Evolutionary conservation across 2,329 filamentous ascomycete species (phyloP), one percentile per base, ranked within the genome.

Genomic region (Bipolaris oryzae): DNA sequence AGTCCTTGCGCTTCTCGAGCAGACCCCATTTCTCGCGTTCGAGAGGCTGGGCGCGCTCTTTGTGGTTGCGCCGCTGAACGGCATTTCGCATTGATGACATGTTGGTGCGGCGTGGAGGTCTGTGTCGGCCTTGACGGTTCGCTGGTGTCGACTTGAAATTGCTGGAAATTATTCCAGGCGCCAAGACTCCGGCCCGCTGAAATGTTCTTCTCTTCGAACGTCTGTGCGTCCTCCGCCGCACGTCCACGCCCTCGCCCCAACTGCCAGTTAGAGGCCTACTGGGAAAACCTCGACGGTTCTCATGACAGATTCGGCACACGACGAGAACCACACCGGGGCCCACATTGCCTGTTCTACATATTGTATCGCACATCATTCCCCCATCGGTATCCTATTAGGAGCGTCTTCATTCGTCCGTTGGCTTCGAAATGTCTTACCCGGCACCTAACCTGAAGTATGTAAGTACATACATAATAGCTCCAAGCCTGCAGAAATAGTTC

Each of bases 1-100:
- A 89, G 77, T 89, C 86, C 80, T 97, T 97, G 84, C 95, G 90
- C 80, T 99, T 98, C 77, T 98, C 95, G 60, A 98, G 87, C 20
- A 98, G 85, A 63, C 95, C 95, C 79, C 92, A 92, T 81, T 91
- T 91, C 64, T 88, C 82, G 50, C 95, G 91, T 74, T 93, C 90
- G 62, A 86, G 78, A 38, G 93, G 90, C 77, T 98, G 95, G 34
- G 91, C 90, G 69, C 95, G 89, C 83, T 98, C 95, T 68, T 89
- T 86, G 78, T 98, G 94, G 66, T 92, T 89, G 72, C 92, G 91
- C 78, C 91, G 86, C 68, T 92, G 86, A 59, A 77, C 73, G 64
- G 73, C 72, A 68, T 76, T 76, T 35, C 69, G 68, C 64, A 73
- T 72, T 4, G 69, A 72, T 47, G 70, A 73, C 70, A 73, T 73